These are phyloP conservation scores for Talaromyces thailandensis DNA, from an alignment of 495 filamentous ascomycete species.

Conservation along the genomic window DNA sequence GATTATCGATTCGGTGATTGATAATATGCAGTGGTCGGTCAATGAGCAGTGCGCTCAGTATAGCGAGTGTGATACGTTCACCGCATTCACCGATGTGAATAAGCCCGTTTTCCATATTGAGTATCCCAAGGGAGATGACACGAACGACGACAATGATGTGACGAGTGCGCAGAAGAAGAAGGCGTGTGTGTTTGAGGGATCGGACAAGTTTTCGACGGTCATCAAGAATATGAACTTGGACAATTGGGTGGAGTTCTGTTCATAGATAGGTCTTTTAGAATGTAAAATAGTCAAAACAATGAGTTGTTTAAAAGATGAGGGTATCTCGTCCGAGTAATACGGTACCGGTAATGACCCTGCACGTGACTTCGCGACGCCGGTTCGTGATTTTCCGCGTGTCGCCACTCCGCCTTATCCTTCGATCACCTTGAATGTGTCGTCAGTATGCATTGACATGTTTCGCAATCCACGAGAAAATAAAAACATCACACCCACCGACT, in stretches of 20 bases:
- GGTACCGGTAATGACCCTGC: background rate
- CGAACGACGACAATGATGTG: conserved; percentile 27
- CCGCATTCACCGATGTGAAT: conserved; percentile 43
- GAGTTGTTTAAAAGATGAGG: background rate
- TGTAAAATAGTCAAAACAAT: background rate
- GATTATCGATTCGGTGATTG: conserved; percentile 48
- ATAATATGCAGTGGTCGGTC: conserved; percentile 55
- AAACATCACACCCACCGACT: background rate
- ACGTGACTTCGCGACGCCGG: background rate
- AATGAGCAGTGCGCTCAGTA: conserved; percentile 65
- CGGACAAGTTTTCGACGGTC: conserved; percentile 49
- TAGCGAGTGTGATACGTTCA: conserved; percentile 47
- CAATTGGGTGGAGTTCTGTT: conserved; percentile 48
- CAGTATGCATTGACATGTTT: conserved; percentile 1
- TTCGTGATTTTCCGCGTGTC: background rate
- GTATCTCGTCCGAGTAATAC: background rate
- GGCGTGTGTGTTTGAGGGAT: conserved; percentile 27
- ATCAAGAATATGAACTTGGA: conserved; percentile 56
- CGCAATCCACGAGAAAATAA: conserved; percentile 1
- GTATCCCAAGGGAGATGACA: conserved; percentile 43
- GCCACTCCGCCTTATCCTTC: background rate
- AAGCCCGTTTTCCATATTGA: conserved; percentile 73
- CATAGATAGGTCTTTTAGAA: background rate
- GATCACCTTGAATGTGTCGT: background rate
- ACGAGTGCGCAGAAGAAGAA: conserved; percentile 17